Conservation (phyloP, 805 yeast species). For the Yarrowia sp. region DNA sequence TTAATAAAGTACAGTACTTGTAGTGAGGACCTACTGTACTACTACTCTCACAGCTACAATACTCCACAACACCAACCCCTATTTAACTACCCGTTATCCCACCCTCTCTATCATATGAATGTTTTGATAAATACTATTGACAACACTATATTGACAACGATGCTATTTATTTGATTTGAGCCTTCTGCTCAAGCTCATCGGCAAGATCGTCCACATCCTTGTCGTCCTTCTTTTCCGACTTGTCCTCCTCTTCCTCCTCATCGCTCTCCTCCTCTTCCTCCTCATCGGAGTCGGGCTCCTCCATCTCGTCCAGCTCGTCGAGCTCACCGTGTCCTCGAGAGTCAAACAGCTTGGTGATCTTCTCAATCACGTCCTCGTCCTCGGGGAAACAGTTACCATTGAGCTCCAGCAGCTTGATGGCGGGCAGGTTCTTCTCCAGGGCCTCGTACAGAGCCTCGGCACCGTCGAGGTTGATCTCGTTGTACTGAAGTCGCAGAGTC, state of each 20-base stretch:
- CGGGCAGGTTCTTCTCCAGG: conserved; percentile 62
- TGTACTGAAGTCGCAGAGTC: conserved; percentile 78
- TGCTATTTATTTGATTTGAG: conserved; percentile 45
- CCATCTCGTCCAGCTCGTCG: conserved; percentile 94
- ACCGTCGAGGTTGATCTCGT: conserved; percentile 77
- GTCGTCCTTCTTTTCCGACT: conserved; percentile 51
- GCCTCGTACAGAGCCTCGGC: conserved; percentile 65
- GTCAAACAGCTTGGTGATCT: conserved; percentile 67
- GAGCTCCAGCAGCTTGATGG: conserved; percentile 72
- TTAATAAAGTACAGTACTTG: too few relatives aligned
- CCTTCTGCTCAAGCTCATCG: conserved; percentile 59
- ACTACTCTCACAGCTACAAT: too few relatives aligned
- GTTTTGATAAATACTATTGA: conserved; percentile 25
- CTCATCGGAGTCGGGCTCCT: conserved; percentile 75
- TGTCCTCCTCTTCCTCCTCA: conserved; percentile 58
- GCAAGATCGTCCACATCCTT: conserved; percentile 64
- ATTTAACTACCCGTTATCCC: too few relatives aligned
- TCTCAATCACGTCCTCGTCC: conserved; percentile 73
- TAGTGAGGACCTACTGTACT: too few relatives aligned
- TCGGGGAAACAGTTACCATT: conserved; percentile 95
- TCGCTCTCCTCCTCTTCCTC: conserved; percentile 69
- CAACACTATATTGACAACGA: conserved; percentile 6
- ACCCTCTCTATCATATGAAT: conserved; percentile 37
- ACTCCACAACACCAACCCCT: too few relatives aligned
- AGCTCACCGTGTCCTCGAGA: conserved; percentile 80